Conservation (phyloP, 225 moss, liverwort and hornwort genomes). For the Straminergon stramineum region DNA sequence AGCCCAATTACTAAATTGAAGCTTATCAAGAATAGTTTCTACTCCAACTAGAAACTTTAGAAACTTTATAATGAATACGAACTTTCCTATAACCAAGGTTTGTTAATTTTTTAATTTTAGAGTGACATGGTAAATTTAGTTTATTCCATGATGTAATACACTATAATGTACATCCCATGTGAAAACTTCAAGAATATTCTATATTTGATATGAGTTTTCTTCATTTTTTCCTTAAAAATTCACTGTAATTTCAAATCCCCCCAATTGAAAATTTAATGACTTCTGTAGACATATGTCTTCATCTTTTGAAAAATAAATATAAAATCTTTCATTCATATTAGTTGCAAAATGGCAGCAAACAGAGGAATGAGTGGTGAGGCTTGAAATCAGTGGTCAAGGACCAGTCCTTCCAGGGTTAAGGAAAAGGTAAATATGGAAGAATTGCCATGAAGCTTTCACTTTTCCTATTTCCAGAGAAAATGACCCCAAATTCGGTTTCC, state of each 20-base stretch:
- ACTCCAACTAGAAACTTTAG: not conserved
- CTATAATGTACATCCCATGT: accelerated
- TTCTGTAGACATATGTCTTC: not conserved
- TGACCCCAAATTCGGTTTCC: not conserved
- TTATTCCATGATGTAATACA: not conserved
- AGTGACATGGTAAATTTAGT: accelerated
- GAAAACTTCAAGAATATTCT: not conserved
- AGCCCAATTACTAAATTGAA: not conserved
- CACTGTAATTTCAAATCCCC: accelerated
- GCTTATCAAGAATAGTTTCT: too few relatives aligned
- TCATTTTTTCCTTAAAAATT: not conserved
- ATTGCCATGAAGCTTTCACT: not conserved
- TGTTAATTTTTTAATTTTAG: not conserved
- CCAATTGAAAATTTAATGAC: not conserved
- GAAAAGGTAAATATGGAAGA: not conserved
- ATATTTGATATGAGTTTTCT: not conserved
- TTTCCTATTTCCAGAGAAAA: not conserved
- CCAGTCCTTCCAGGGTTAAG: too few relatives aligned
- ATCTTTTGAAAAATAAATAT: not conserved
- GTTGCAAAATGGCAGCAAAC: not conserved
- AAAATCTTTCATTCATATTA: not conserved
- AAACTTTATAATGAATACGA: not conserved
- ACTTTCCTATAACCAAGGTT: not conserved
- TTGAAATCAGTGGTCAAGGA: too few relatives aligned
- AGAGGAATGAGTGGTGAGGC: accelerated